Percentiles rank a stretch among this genome's conserved stretches.
Evolutionary conservation across 1,284 basidiomycete genomes (phyloP).

Genomic region (Ganoderma lingzhi): DNA sequence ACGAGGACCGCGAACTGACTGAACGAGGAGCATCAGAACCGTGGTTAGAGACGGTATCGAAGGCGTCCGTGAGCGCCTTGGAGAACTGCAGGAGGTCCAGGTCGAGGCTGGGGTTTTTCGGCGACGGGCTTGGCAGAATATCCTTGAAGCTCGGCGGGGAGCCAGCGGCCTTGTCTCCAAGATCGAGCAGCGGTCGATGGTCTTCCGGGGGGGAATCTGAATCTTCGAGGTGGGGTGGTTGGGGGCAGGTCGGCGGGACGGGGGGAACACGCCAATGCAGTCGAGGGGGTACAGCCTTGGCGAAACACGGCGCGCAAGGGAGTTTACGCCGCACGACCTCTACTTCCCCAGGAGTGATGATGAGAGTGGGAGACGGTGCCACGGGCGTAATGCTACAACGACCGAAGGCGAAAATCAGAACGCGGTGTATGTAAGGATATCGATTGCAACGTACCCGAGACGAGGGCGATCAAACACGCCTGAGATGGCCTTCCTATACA

Average conservation of each 20-base stretch:
- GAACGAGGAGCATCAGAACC: neutral
- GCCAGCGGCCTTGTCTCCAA: neutral
- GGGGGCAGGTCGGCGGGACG: neutral
- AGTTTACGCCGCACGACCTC: neutral
- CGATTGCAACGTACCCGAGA: constrained; percentile 10
- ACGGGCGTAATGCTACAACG: neutral
- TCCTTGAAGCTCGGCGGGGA: neutral
- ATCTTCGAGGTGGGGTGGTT: neutral
- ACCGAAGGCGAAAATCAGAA: neutral
- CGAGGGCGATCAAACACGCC: neutral
- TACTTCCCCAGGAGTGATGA: neutral
- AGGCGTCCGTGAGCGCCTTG: neutral
- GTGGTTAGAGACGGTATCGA: neutral
- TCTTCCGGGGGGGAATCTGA: neutral
- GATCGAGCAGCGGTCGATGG: neutral
- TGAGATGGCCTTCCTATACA: neutral
- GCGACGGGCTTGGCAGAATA: fast-evolving
- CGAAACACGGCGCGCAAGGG: constrained; percentile 6
- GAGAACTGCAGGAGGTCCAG: neutral
- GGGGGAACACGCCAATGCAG: constrained; percentile 7
- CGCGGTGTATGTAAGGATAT: neutral
- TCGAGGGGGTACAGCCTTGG: constrained; percentile 11
- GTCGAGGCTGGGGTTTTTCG: neutral
- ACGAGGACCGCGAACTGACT: neutral
- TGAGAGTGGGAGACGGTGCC: constrained; percentile 5